Conservation (phyloP, 257 asterid genomes). For the Rauvolfia tetraphylla region DNA sequence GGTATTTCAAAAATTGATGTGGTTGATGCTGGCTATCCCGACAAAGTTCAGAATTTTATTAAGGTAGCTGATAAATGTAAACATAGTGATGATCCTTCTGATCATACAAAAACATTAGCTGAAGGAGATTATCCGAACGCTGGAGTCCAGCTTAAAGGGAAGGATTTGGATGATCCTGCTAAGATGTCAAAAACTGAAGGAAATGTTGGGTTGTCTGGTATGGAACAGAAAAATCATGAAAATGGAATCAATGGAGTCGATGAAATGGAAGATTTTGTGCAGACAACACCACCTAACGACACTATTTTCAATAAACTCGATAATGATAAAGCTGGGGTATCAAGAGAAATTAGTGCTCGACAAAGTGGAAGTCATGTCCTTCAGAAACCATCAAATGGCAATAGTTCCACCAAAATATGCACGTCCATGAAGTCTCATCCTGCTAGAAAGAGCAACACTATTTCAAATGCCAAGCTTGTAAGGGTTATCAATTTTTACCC, state of each 20-base stretch:
- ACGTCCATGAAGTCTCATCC: slow-evolving; percentile 7
- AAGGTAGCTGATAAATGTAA: slow-evolving; percentile 16
- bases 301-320: slow-evolving; percentile 31
- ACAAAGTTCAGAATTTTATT: slow-evolving; percentile 20
- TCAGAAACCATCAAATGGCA: slow-evolving; percentile 21
- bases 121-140: slow-evolving; percentile 16
- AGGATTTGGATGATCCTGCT: slow-evolving; percentile 18
- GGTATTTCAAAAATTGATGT: slow-evolving; percentile 43
- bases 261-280: slow-evolving; percentile 37
- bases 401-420: slow-evolving; percentile 16
- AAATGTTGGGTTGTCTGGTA: neutral
- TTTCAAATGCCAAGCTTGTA: slow-evolving; percentile 36
- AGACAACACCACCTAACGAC: slow-evolving; percentile 65
- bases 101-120: slow-evolving; percentile 12
- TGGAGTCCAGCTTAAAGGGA: slow-evolving; percentile 4
- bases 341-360: slow-evolving; percentile 15
- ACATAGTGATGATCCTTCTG: slow-evolving; percentile 10
- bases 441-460: slow-evolving; percentile 26
- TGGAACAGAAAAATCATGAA: slow-evolving; percentile 15
- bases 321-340: slow-evolving; percentile 8
- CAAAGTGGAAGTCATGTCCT: slow-evolving; percentile 15
- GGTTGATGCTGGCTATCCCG: slow-evolving; percentile 28
- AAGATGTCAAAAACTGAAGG: slow-evolving; percentile 15
- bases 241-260: slow-evolving; percentile 23
- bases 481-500: slow-evolving; percentile 8